These are phyloP conservation scores for Entomophthora muscae DNA, from an alignment of 371 early-diverging fungal genomes.

Conservation along the genomic window DNA sequence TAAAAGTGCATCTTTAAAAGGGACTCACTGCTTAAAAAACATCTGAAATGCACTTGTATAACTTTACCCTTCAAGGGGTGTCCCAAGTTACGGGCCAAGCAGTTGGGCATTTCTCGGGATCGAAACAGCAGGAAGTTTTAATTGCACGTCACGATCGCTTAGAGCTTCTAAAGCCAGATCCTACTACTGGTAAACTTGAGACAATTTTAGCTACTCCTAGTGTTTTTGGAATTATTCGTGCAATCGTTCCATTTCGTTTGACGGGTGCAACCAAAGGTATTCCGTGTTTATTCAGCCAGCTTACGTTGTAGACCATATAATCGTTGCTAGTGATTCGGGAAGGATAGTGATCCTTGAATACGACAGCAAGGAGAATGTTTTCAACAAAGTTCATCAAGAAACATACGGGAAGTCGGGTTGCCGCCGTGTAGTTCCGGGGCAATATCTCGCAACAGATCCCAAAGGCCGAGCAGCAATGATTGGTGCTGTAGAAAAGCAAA, in stretches of 20 bases:
- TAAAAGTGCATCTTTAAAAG: too few species aligned
- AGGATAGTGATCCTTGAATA: conserved; percentile 83
- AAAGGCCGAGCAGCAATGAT: conserved; percentile 94
- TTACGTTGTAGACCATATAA: conserved; percentile 55
- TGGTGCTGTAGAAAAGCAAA: conserved; percentile 83
- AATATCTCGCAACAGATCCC: conserved; percentile 89
- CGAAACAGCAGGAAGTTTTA: conserved; percentile 77
- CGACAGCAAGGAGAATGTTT: conserved; percentile 45
- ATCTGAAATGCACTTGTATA: conserved; percentile 69
- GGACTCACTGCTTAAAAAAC: too few species aligned
- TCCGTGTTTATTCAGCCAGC: neutral
- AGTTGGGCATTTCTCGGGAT: conserved; percentile 86
- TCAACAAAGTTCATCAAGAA: conserved; percentile 78
- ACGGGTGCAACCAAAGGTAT: conserved; percentile 57
- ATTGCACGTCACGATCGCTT: conserved; percentile 63
- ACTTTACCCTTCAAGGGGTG: conserved; percentile 70
- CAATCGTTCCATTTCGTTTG: conserved; percentile 50
- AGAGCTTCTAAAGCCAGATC: conserved; percentile 66
- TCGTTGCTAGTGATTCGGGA: conserved; percentile 84
- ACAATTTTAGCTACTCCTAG: conserved; percentile 12
- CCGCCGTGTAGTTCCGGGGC: conserved; percentile 82
- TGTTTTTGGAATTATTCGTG: conserved; percentile 75
- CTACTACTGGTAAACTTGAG: conserved; percentile 62
- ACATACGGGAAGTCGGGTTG: conserved; percentile 90
- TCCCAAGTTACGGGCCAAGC: conserved; percentile 58